Evolutionary conservation across 2,329 filamentous ascomycete genomes (phyloP), one percentile per base, ranked within the genome.

Genomic region (Parafenestella ontariensis): DNA sequence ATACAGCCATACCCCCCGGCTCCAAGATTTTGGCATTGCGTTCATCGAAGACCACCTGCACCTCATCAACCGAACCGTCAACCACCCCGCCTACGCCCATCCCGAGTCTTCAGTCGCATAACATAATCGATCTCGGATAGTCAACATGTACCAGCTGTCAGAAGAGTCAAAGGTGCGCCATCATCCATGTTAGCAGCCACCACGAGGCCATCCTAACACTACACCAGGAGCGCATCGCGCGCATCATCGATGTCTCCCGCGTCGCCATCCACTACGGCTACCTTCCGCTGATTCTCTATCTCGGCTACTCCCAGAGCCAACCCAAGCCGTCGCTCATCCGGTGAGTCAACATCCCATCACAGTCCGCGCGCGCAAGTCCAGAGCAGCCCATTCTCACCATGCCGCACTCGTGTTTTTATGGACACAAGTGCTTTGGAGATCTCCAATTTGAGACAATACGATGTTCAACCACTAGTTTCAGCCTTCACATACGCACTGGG

Each of bases 201-300:
- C 18, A 6, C 0, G 11, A 23, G n/a, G 26, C 11, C 26, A 49
- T 46, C 43, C 71, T 77, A 39, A 78, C 61, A 31, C 20, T 20
- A 6, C 26, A 48, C 49, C 70, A 97, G 94, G 95, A 99, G 89
- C 92, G 95, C 84, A 96, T 99, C 80, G 89, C 91, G 73, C 94
- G 93, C 84, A 85, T 98, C 81, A 95, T 99, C 77, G 95, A 98
- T 79, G 82, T 97, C 77, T 95, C 92, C 59, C 88, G 93, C 72
- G 89, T 97, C 71, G 92, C 91, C 56, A 90, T 99, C 74, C 95
- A 99, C 82, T 99, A 98, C 83, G 95, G 95, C 77, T 99, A 98
- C 79, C 87, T 99, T 54, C 95, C 95, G 69, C 80, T 99, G 78
- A 96, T 99, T 76, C 85, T 99, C 78, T 99, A 98, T 79, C 89